Evolutionary conservation across 495 filamentous ascomycete genomes (phyloP).

Genomic region (Penicillium parvum): DNA sequence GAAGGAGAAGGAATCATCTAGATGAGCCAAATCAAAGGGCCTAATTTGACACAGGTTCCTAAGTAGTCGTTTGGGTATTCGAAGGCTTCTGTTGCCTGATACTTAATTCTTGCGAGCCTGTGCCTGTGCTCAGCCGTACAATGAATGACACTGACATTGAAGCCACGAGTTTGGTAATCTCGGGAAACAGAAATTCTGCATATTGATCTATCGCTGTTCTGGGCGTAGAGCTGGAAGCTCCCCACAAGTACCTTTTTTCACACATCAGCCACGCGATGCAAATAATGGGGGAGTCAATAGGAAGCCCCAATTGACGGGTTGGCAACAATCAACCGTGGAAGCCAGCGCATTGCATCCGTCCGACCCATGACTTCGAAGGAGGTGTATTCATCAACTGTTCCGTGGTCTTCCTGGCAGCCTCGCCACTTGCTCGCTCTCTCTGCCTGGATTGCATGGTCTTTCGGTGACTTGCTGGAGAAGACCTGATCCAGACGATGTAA

Average conservation of each 20-base stretch:
- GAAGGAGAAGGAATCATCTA: too few relatives aligned
- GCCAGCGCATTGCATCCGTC: conserved; percentile 1
- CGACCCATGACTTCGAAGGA: conserved; percentile 2
- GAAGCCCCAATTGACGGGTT: background rate
- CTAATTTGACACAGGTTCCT: too few relatives aligned
- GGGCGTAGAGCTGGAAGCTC: background rate
- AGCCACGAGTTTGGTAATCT: too few relatives aligned
- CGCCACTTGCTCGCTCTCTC: conserved; percentile 12
- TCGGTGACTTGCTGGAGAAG: background rate
- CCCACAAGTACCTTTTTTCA: conserved; percentile 4
- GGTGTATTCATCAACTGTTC: background rate
- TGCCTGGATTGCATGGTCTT: background rate
- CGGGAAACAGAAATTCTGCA: too few relatives aligned
- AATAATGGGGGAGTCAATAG: conserved; percentile 1
- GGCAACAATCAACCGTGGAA: conserved; percentile 9
- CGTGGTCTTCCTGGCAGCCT: conserved; percentile 2
- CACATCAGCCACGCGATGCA: background rate
- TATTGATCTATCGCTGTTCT: conserved; percentile 5
- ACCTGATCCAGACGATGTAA: background rate
- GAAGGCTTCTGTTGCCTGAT: conserved; percentile 1
- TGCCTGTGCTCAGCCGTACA: background rate
- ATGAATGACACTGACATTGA: too few relatives aligned
- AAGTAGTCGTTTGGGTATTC: too few relatives aligned
- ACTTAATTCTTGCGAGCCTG: too few relatives aligned
- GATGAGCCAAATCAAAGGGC: too few relatives aligned